Evolutionary conservation across 2,329 filamentous ascomycete genomes (phyloP).

Genomic region (Colletotrichum filicis): DNA sequence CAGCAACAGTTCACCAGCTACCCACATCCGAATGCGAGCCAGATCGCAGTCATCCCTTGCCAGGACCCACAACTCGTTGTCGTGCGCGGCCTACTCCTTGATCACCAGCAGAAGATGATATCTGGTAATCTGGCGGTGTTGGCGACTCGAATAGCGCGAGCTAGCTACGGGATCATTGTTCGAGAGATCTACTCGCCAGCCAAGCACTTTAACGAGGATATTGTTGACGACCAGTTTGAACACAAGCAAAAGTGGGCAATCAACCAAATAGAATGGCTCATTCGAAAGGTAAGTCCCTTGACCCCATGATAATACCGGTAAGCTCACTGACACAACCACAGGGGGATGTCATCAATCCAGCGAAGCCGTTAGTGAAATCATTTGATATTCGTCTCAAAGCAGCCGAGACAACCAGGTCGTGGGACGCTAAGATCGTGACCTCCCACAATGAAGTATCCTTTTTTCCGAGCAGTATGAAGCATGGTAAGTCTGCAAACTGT

Average conservation of each 20-base stretch:
- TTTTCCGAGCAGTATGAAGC: slow-evolving; percentile 49
- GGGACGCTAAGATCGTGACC: slow-evolving; percentile 51
- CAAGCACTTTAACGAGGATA: slow-evolving; percentile 48
- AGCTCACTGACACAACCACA: not conserved
- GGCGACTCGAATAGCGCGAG: slow-evolving; percentile 51
- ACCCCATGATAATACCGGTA: too few species aligned
- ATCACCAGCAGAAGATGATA: slow-evolving; percentile 60
- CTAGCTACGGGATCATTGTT: slow-evolving; percentile 55
- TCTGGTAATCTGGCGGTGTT: slow-evolving; percentile 54
- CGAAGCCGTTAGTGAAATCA: slow-evolving; percentile 44
- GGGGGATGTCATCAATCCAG: slow-evolving; percentile 52
- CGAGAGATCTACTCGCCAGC: slow-evolving; percentile 48
- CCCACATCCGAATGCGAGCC: slow-evolving; percentile 48
- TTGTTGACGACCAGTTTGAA: slow-evolving; percentile 47
- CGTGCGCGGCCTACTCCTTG: slow-evolving; percentile 62
- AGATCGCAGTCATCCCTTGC: slow-evolving; percentile 53
- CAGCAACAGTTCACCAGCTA: slow-evolving; percentile 48
- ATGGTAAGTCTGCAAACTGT: slow-evolving; percentile 42
- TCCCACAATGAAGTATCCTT: slow-evolving; percentile 50
- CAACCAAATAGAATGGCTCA: slow-evolving; percentile 55
- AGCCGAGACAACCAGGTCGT: slow-evolving; percentile 46
- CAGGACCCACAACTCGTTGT: slow-evolving; percentile 66
- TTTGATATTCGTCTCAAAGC: slow-evolving; percentile 48
- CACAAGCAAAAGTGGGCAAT: slow-evolving; percentile 50
- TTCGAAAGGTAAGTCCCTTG: slow-evolving; percentile 45